A percentile compares a stretch with the other conserved stretches of the same genome.
These are phyloP conservation scores for Saccharomycopsis fermentans DNA, from an alignment of 805 yeast species.

Conservation along the genomic window DNA sequence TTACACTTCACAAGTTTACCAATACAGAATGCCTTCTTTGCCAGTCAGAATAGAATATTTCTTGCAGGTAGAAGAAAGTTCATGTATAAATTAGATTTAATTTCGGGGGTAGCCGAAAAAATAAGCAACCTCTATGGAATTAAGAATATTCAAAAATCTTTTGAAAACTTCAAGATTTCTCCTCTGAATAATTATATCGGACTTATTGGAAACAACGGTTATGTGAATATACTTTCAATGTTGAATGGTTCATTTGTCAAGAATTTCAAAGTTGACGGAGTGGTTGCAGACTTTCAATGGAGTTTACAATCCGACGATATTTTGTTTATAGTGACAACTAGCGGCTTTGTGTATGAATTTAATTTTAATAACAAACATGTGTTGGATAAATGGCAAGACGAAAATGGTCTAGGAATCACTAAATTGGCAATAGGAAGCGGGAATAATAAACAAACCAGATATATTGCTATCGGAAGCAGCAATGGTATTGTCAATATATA, in stretches of 20 bases:
- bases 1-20: conserved; percentile 73
- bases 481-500: conserved; percentile 87
- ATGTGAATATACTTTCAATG: conserved; percentile 76
- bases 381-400: conserved; percentile 69
- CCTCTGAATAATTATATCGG: conserved; percentile 66
- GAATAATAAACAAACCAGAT: conserved; percentile 38
- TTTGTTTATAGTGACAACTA: conserved; percentile 53
- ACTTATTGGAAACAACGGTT: conserved; percentile 76
- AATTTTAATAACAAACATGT: conserved; percentile 41
- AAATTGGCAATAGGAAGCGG: conserved; percentile 62
- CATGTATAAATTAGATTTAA: conserved; percentile 87
- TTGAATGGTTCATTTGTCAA: conserved; percentile 75
- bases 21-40: conserved; percentile 61
- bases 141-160: conserved; percentile 71
- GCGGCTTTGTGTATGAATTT: conserved; percentile 90
- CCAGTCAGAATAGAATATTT: conserved; percentile 40
- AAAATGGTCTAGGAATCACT: conserved; percentile 78
- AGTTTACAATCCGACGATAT: conserved; percentile 31
- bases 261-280: conserved; percentile 86
- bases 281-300: conserved; percentile 73
- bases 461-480: conserved; percentile 82
- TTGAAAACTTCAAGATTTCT: conserved; percentile 76
- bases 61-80: conserved; percentile 89
- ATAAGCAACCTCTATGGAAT: conserved; percentile 87
- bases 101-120: conserved; percentile 66